Percentiles rank a stretch among this genome's conserved stretches.
phyloP scores from a whole-genome alignment of 2,329 filamentous ascomycete species.

The Aspergillus tamarii region DNA sequence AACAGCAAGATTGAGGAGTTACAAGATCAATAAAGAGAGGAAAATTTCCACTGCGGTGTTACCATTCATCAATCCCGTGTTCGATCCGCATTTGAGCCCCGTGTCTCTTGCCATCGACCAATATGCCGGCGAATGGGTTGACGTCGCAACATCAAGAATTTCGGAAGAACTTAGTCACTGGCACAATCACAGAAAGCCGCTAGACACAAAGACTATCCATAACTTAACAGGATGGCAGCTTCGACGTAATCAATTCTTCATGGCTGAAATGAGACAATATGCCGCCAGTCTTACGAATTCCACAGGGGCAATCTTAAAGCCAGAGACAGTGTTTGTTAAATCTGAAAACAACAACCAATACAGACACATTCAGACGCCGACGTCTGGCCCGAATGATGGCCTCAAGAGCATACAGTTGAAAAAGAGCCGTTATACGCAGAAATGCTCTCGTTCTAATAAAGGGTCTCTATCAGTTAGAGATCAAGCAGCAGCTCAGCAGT shows the following conservation, averaged over 20 bases:
- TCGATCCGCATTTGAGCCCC: slow-evolving; percentile 31
- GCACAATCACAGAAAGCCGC: slow-evolving; percentile 35
- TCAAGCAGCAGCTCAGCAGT: not conserved
- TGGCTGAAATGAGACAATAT: slow-evolving; percentile 69
- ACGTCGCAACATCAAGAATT: slow-evolving; percentile 18
- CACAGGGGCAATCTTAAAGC: slow-evolving; percentile 7
- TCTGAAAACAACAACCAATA: not conserved
- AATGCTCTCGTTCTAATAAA: not conserved
- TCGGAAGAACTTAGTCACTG: slow-evolving; percentile 39
- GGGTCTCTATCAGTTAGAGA: not conserved
- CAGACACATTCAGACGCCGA: not conserved
- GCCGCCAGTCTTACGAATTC: slow-evolving; percentile 67
- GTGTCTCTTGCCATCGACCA: slow-evolving; percentile 26
- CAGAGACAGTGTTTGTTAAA: slow-evolving; percentile 11
- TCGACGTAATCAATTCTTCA: slow-evolving; percentile 63
- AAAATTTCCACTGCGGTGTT: slow-evolving; percentile 14
- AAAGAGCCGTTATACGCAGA: not conserved
- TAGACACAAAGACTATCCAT: slow-evolving; percentile 28
- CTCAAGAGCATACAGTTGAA: not conserved
- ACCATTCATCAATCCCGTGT: slow-evolving; percentile 32
- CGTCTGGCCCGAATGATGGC: not conserved
- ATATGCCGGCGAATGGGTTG: slow-evolving; percentile 7
- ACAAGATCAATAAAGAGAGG: not conserved
- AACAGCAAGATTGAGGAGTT: not conserved
- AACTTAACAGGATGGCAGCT: slow-evolving; percentile 14